These are phyloP conservation scores for Termitomyces sp. DNA, from an alignment of 768 basidiomycete genomes.

Conservation along the genomic window DNA sequence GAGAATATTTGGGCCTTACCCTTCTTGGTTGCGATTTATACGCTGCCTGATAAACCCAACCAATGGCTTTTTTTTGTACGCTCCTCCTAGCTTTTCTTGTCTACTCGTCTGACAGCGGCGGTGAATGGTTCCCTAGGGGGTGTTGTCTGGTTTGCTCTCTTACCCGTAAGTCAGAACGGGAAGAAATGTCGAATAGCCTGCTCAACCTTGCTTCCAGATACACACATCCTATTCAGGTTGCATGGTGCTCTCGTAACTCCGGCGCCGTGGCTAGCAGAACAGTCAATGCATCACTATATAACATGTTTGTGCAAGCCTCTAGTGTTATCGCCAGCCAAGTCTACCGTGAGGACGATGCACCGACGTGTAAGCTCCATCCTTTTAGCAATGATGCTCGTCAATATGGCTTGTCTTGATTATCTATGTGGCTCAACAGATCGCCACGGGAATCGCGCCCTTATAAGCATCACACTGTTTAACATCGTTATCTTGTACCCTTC, in stretches of 20 bases:
- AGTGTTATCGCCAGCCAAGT: constrained; percentile 46
- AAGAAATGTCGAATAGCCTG: too few relatives aligned
- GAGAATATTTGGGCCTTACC: constrained; percentile 58
- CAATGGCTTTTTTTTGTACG: constrained; percentile 50
- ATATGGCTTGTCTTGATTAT: background rate
- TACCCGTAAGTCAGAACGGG: constrained; percentile 27
- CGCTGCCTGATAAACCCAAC: constrained; percentile 40
- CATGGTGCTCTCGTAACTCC: constrained; percentile 55
- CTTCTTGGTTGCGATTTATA: constrained; percentile 51
- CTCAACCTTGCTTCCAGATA: constrained; percentile 20
- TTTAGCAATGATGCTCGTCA: background rate
- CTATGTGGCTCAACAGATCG: constrained; percentile 29
- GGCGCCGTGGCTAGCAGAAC: constrained; percentile 56
- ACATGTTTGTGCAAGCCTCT: constrained; percentile 48
- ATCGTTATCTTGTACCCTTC: constrained; percentile 45
- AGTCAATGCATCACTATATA: constrained; percentile 54
- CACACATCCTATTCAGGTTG: constrained; percentile 49
- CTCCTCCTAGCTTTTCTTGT: background rate
- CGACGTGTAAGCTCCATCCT: constrained; percentile 36
- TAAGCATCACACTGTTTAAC: constrained; percentile 46
- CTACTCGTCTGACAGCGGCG: background rate
- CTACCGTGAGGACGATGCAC: constrained; percentile 53
- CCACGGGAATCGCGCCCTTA: constrained; percentile 53
- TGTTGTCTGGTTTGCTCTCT: constrained; percentile 38
- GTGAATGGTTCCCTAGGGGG: constrained; percentile 20